Evolutionary conservation across 2,329 filamentous ascomycete species (phyloP), one percentile per base, ranked within the genome.

Genomic region (Cadophora luteo-olivacea): DNA sequence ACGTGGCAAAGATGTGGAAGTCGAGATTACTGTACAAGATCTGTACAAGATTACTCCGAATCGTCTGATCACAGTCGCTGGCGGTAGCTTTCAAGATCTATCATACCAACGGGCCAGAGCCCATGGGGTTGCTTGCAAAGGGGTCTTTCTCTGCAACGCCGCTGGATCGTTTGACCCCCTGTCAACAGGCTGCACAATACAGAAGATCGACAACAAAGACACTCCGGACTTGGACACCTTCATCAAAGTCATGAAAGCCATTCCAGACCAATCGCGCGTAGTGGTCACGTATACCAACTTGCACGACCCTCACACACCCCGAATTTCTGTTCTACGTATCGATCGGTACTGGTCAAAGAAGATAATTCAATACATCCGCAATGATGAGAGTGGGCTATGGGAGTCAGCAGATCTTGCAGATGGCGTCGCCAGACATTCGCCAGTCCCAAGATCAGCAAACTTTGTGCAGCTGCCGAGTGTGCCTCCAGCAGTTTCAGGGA

Each of bases 91-190:
- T 83, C 97, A 99, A 82, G 89, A 97, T 78, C 84, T 99, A 24
- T 99, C 96, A 0, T 99, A 99, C 79, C 96, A 99, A 78, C 94
- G 98, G 80, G 94, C 96, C n/a, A 90, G 96, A 11, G 86, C 97
- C 5, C 97, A 97, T 79, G 95, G 94, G 36, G 94, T 99, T 67
- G 90, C 94, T 11, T 92, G 94, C 75, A 91, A 94, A 79, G 96
- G 96, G 36, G 94, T 99, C 22, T 99, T 93, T 78, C 91, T 98
- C 68, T 98, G 94, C 77, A 96, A 99, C 80, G 93, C 95, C 6
- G 91, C 93, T 2, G 96, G 96, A 2, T 97, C 96, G 0, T 99
- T 98, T 85, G 91, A 94, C 61, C 92, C 99, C 72, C 95, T 98
- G 72, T 94, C 90, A 74, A 91, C 92, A 14, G 91, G 97, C 69